Conservation (phyloP, 2,329 filamentous ascomycete species). For the Furcasterigmium furcatum region DNA sequence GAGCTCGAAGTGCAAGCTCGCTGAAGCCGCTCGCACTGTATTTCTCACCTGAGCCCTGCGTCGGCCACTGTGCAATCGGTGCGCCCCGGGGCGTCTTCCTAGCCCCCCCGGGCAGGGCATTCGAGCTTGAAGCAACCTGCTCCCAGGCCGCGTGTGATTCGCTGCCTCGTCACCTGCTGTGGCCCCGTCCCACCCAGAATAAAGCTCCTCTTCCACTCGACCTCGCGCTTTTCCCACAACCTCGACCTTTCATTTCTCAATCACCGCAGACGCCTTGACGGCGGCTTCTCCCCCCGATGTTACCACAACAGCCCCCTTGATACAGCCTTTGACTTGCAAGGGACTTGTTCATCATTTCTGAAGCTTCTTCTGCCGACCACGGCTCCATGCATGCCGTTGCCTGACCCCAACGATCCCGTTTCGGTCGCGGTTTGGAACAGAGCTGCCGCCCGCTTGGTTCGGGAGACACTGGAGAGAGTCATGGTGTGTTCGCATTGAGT, state of each 20-base stretch:
- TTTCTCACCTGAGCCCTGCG: no score
- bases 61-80: no score
- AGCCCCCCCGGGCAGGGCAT: no score
- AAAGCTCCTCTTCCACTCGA: conserved; percentile 13
- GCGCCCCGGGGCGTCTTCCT: no score
- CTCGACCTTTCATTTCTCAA: conserved; percentile 7
- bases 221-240: conserved; percentile 12
- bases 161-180: conserved; percentile 7
- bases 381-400: conserved; percentile 17
- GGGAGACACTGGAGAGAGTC: conserved; percentile 15
- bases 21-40: no score
- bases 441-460: conserved; percentile 12
- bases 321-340: not conserved
- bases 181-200: conserved; percentile 11
- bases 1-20: no score
- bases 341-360: not conserved
- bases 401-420: conserved; percentile 12
- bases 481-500: conserved; percentile 12
- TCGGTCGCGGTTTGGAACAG: conserved; percentile 14
- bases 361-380: conserved; percentile 9
- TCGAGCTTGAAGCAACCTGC: no score
- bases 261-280: conserved; percentile 4
- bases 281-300: not conserved
- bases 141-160: conserved; percentile 3
- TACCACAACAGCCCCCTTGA: not conserved